Evolutionary conservation across 2,329 filamentous ascomycete species (phyloP).

Genomic region (Ceratocystis ficicola): DNA sequence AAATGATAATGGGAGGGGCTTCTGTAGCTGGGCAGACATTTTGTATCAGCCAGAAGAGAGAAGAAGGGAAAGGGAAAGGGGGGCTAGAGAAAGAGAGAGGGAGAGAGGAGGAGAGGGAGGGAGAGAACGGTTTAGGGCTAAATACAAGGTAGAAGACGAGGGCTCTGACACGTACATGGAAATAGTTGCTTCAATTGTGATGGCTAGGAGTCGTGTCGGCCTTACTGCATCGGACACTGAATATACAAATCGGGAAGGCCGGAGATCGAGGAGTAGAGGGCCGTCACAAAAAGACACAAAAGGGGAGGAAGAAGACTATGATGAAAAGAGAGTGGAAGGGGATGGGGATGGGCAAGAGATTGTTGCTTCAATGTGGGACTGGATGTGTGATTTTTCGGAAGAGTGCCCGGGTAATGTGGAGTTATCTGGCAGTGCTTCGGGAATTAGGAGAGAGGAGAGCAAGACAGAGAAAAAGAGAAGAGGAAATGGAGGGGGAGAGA

Average conservation of each 20-base stretch:
- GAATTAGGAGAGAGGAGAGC: not conserved
- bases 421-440: not conserved
- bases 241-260: not conserved
- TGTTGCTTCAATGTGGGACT: not conserved
- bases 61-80: not conserved
- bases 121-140: not conserved
- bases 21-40: not conserved
- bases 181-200: not conserved
- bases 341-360: no score
- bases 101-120: not conserved
- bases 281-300: not conserved
- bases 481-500: not conserved
- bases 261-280: not conserved
- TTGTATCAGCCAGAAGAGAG: not conserved
- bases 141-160: not conserved
- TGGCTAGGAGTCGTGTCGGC: not conserved
- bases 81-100: not conserved
- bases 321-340: no score
- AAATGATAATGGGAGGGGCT: not conserved
- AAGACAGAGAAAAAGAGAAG: not conserved
- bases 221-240: not conserved
- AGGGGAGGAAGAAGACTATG: not conserved
- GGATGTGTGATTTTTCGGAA: not conserved
- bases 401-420: not conserved
- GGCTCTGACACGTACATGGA: not conserved